Base-by-base conservation (phyloP, 139 green algal species). In the Micractinium conductrix region DNA sequence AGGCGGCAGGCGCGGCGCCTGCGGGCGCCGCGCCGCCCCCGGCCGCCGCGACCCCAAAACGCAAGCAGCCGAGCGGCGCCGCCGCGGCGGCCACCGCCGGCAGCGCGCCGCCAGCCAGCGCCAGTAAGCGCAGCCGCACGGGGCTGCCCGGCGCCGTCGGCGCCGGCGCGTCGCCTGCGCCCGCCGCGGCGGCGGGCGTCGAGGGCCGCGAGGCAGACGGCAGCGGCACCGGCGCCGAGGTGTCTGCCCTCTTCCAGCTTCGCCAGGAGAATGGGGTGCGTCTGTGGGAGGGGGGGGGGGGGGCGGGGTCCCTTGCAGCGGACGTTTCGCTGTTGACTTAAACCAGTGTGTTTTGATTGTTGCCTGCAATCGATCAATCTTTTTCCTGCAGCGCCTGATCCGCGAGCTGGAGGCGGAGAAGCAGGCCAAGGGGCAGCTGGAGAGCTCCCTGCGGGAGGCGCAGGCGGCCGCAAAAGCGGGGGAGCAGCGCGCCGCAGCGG, bases 31-130 rank as follows among this genome's bases (percentile, higher is more conserved):
- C 26, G 33, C 33, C 10, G 14, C 26, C n/a, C 12, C 28, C 5
- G 28, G 26, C 74, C 4, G 33, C n/a, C 4, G 30, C n/a, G 44
- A 65, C 72, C 1, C 72, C 72, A 6, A 79, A 79, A n/a, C 72
- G 72, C 72, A 79, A 79, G 72, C 44, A 42, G 70, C 70, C 70
- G 42, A 78, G 70, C 69, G 69, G 69, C 21, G 40, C 26, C 21
- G 40, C 24, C 7, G 40, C 40, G 24, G 69, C 17, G 0, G 40
- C 28, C 10, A 37, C 8, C 28, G 70, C 26, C 26, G 65, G n/a
- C n/a, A n/a, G n/a, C 10, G n/a, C 40, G 1, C n/a, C 33, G 33
- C 42, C 40, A 9, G 43, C 28, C 42, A 78, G 24, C 28, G 70
- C 42, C 0, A 58, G 42, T 43, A 78, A 78, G 70, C 70, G 70